phyloP scores from a whole-genome alignment of 1,139 yeast genomes.

The Zygoascus meyerae region DNA sequence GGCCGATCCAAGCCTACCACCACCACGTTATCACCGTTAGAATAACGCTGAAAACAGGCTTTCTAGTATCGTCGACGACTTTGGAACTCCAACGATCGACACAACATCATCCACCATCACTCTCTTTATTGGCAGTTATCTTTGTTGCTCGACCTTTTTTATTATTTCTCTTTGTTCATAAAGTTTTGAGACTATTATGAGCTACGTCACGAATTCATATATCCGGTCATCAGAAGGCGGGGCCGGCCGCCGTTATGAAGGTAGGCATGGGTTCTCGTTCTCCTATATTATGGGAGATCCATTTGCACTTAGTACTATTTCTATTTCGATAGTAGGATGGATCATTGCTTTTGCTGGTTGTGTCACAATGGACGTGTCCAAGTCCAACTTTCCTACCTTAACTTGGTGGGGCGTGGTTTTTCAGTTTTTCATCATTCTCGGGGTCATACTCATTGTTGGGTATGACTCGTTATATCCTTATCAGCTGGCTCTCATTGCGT shows the following conservation, averaged over 20 bases:
- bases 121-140: too few species aligned
- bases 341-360: conserved; percentile 81
- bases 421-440: conserved; percentile 54
- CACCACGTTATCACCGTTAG: too few species aligned
- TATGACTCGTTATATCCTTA: conserved; percentile 68
- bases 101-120: too few species aligned
- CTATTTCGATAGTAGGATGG: conserved; percentile 50
- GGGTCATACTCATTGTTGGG: conserved; percentile 56
- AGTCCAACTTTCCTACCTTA: conserved; percentile 58
- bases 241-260: conserved; percentile 9
- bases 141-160: too few species aligned
- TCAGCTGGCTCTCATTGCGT: conserved; percentile 52
- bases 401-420: conserved; percentile 98
- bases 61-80: too few species aligned
- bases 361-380: conserved; percentile 31
- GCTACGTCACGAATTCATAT: conserved; percentile 8
- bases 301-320: conserved; percentile 35
- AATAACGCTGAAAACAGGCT: too few species aligned
- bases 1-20: too few species aligned
- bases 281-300: conserved; percentile 36
- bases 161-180: too few species aligned
- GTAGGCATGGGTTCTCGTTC: conserved; percentile 16
- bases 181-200: too few species aligned
- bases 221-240: conserved; percentile 9
- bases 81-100: too few species aligned